Percentiles rank a stretch among this genome's conserved stretches.
These are phyloP conservation scores for Talaromyces sp. DNA, from an alignment of 2,329 filamentous ascomycete genomes.

Conservation along the genomic window DNA sequence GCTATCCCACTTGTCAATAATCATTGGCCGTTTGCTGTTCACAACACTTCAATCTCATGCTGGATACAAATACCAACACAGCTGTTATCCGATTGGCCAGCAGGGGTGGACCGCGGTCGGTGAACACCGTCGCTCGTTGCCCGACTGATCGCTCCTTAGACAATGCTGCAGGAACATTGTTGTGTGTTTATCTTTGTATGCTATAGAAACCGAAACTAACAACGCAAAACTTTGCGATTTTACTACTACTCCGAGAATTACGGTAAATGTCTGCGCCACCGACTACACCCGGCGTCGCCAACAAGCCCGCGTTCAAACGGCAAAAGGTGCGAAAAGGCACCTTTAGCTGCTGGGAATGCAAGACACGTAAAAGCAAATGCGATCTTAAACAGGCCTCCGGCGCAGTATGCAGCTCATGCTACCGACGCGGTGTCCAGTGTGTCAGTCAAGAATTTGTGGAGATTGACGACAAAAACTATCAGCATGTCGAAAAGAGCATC, in stretches of 20 bases:
- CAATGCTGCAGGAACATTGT: background rate
- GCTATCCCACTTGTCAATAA: background rate
- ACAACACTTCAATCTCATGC: background rate
- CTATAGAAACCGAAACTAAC: background rate
- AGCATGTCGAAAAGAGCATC: constrained; percentile 1
- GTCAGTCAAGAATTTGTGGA: constrained; percentile 16
- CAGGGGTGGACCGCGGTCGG: no score
- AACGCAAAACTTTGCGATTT: background rate
- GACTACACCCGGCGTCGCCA: background rate
- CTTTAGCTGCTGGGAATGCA: constrained; percentile 55
- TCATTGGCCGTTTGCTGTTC: background rate
- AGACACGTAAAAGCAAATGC: constrained; percentile 50
- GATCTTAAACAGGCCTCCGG: constrained; percentile 36
- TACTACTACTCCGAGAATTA: background rate
- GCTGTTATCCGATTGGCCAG: background rate
- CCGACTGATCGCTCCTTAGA: background rate
- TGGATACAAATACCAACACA: background rate
- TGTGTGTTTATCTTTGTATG: background rate
- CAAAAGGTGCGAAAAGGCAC: constrained; percentile 52
- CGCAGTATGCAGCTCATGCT: constrained; percentile 42
- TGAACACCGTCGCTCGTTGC: no score
- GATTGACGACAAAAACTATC: background rate
- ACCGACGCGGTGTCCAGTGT: constrained; percentile 33
- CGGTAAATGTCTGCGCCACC: background rate
- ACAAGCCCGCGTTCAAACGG: constrained; percentile 23